Conservation (phyloP, 1,139 yeast genomes). For the Hansenula lynferdii region DNA sequence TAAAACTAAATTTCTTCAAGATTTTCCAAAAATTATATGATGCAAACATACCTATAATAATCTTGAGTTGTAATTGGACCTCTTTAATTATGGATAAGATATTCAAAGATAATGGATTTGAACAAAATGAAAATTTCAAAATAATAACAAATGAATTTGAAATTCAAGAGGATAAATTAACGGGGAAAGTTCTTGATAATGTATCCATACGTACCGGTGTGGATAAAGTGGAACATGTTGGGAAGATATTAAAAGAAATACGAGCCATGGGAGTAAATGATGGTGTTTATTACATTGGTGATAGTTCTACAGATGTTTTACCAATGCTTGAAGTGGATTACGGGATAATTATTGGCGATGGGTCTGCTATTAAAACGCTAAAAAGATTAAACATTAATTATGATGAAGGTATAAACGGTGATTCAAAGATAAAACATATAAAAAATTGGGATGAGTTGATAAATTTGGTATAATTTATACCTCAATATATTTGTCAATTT, state of each 20-base stretch:
- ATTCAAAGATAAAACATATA: slow-evolving; percentile 14
- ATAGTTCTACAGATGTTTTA: slow-evolving; percentile 58
- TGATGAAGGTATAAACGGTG: slow-evolving; percentile 14
- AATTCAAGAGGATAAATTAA: slow-evolving; percentile 32
- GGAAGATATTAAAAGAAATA: slow-evolving; percentile 19
- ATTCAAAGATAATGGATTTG: slow-evolving; percentile 31
- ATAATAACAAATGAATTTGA: slow-evolving; percentile 49
- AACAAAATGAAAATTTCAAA: slow-evolving; percentile 19
- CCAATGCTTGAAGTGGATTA: slow-evolving; percentile 44
- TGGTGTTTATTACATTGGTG: slow-evolving; percentile 52
- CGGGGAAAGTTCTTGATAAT: slow-evolving; percentile 30
- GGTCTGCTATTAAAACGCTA: slow-evolving; percentile 25
- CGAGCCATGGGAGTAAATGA: slow-evolving; percentile 4
- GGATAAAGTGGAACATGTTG: slow-evolving; percentile 41
- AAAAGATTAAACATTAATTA: slow-evolving; percentile 8
- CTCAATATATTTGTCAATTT: slow-evolving; percentile 29
- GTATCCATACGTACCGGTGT: slow-evolving; percentile 47
- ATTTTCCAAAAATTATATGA: slow-evolving; percentile 28
- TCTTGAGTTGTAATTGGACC: slow-evolving; percentile 69
- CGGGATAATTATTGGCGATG: slow-evolving; percentile 45
- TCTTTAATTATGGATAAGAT: slow-evolving; percentile 40
- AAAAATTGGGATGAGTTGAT: slow-evolving; percentile 17
- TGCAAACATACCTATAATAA: slow-evolving; percentile 33
- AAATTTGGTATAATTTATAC: slow-evolving; percentile 11
- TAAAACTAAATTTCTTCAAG: slow-evolving; percentile 41